phyloP scores from a whole-genome alignment of 495 filamentous ascomycete genomes.

The Parachaetomium inaequale region DNA sequence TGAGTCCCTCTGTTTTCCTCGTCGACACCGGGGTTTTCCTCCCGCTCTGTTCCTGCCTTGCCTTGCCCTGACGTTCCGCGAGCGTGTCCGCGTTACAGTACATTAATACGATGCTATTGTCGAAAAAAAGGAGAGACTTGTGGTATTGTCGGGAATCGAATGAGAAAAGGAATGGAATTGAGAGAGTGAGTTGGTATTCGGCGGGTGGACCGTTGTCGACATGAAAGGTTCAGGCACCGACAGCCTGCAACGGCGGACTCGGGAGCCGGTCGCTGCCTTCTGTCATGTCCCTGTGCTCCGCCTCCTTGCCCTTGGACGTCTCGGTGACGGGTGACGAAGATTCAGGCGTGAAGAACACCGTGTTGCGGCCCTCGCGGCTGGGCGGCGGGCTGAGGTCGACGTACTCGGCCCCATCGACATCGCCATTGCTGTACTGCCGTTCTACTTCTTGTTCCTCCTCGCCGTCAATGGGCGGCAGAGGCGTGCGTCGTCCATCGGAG shows the following conservation, averaged over 20 bases:
- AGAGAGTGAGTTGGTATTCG: background rate
- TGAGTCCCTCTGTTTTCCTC: background rate
- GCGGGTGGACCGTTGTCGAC: background rate
- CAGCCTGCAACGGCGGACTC: constrained; percentile 39
- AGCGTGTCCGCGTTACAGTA: constrained; percentile 1
- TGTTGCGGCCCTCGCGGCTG: constrained; percentile 31
- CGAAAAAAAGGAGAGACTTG: background rate
- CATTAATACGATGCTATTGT: constrained; percentile 14
- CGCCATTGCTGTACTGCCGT: constrained; percentile 10
- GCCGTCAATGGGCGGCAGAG: constrained; percentile 50
- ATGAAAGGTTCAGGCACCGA: constrained; percentile 32
- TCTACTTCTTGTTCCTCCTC: constrained; percentile 29
- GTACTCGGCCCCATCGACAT: constrained; percentile 14
- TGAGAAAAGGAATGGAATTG: background rate
- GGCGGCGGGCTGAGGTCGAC: constrained; percentile 26
- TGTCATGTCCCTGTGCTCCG: constrained; percentile 16
- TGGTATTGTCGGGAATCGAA: background rate
- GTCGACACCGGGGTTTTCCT: background rate
- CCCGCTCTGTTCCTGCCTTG: background rate
- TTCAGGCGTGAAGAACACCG: constrained; percentile 46
- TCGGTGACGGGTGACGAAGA: constrained; percentile 34
- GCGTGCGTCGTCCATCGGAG: constrained; percentile 53
- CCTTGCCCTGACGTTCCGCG: background rate
- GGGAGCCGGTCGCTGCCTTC: constrained; percentile 34
- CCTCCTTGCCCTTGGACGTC: constrained; percentile 17